Conservation (phyloP, 768 basidiomycete genomes). For the Phylloporus arenicola region DNA sequence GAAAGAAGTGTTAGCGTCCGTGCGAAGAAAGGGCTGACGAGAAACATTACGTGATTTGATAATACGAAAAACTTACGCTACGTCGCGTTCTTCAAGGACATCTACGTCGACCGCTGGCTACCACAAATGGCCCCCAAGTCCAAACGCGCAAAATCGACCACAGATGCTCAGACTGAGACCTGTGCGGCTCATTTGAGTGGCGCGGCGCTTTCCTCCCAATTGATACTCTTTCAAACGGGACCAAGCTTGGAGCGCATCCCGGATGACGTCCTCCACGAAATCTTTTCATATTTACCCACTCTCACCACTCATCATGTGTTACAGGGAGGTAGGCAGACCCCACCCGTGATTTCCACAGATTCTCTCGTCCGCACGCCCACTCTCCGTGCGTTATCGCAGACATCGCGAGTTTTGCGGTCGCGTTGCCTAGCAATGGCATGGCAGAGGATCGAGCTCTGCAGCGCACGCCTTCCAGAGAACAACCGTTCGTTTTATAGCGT, state of each 20-base stretch:
- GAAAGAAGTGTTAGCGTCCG: too few relatives aligned
- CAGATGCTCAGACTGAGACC: too few relatives aligned
- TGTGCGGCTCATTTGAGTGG: not conserved
- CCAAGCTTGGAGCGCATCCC: conserved; percentile 7
- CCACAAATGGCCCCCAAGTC: not conserved
- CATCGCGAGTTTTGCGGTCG: conserved; percentile 4
- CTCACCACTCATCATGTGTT: conserved; percentile 1
- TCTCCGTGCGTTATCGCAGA: conserved; percentile 5
- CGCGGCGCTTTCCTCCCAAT: not conserved
- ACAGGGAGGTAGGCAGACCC: not conserved
- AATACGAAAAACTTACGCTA: too few relatives aligned
- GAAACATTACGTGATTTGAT: too few relatives aligned
- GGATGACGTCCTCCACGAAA: conserved; percentile 10
- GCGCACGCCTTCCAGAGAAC: not conserved
- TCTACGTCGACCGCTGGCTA: too few relatives aligned
- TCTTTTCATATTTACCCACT: conserved; percentile 9
- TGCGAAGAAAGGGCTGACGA: too few relatives aligned
- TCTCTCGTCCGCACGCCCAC: not conserved
- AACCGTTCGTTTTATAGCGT: not conserved
- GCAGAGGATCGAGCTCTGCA: conserved; percentile 5
- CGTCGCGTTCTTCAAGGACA: too few relatives aligned
- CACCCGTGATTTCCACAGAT: not conserved
- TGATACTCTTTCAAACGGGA: not conserved
- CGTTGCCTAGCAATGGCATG: conserved; percentile 14
- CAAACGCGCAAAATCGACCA: not conserved